Percentiles rank a stretch among this genome's conserved stretches.
phyloP scores from a whole-genome alignment of 2,329 filamentous ascomycete genomes.

The Chaetomium sp. region DNA sequence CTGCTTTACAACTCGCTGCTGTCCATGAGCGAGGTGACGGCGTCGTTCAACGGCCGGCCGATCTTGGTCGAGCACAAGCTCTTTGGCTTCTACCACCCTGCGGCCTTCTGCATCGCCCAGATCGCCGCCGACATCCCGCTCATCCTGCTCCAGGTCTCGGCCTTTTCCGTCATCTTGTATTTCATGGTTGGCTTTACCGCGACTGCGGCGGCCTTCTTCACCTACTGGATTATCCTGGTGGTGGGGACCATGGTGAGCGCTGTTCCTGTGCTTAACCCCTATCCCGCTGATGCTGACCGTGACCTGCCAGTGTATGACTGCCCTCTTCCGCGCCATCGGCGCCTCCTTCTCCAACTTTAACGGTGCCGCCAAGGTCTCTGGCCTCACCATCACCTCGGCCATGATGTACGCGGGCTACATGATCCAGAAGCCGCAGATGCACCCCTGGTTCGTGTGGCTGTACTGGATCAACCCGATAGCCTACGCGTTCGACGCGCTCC shows the following conservation, averaged over 20 bases:
- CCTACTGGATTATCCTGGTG: constrained; percentile 59
- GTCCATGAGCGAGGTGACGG: constrained; percentile 70
- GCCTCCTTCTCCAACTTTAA: constrained; percentile 60
- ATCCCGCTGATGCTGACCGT: not conserved
- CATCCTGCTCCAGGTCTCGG: constrained; percentile 58
- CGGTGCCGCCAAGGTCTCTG: constrained; percentile 59
- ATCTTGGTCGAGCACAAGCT: constrained; percentile 61
- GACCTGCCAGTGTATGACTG: constrained; percentile 54
- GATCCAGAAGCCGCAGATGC: constrained; percentile 63
- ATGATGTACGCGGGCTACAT: constrained; percentile 67
- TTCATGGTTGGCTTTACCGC: constrained; percentile 63
- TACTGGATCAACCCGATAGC: constrained; percentile 69
- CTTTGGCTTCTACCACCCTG: constrained; percentile 61
- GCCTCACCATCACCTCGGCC: constrained; percentile 52
- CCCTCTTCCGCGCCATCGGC: constrained; percentile 58
- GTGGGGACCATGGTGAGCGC: constrained; percentile 51
- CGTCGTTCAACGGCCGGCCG: constrained; percentile 62
- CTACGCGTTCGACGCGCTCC: constrained; percentile 68
- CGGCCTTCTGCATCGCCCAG: constrained; percentile 60
- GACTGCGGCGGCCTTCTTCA: constrained; percentile 60
- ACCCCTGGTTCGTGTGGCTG: constrained; percentile 64
- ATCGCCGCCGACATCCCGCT: constrained; percentile 59
- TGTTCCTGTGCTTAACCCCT: constrained; percentile 30
- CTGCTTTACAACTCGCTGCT: constrained; percentile 62
- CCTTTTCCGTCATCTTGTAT: constrained; percentile 61